Conservation (phyloP, 1,284 basidiomycete species). For the Uromyces viciae-fabae region DNA sequence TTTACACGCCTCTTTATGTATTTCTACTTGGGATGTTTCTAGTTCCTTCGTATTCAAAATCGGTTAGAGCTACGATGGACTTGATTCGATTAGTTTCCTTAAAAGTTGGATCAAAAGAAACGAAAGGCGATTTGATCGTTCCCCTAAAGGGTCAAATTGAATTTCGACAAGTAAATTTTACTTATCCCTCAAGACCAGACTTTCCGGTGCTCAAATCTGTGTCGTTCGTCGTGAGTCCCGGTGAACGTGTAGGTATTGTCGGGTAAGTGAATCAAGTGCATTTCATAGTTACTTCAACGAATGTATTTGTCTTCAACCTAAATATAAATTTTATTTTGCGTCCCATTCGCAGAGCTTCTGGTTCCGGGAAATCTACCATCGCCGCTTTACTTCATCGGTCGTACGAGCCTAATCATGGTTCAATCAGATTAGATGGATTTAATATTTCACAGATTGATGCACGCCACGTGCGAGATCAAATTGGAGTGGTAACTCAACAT, state of each 20-base stretch:
- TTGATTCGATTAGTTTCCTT: slow-evolving; percentile 49
- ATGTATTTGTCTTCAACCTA: neutral
- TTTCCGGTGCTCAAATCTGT: slow-evolving; percentile 67
- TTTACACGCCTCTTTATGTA: slow-evolving; percentile 51
- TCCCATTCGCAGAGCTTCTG: slow-evolving; percentile 62
- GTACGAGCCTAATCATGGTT: slow-evolving; percentile 71
- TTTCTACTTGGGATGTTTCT: slow-evolving; percentile 51
- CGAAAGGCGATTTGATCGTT: slow-evolving; percentile 35
- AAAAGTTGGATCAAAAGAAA: slow-evolving; percentile 34
- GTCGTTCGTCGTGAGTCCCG: slow-evolving; percentile 64
- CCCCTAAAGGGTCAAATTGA: slow-evolving; percentile 63
- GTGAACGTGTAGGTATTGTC: slow-evolving; percentile 81
- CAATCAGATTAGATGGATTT: slow-evolving; percentile 62
- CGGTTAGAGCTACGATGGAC: slow-evolving; percentile 52
- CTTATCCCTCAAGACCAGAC: slow-evolving; percentile 75
- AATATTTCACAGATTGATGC: slow-evolving; percentile 64
- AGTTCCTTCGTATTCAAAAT: slow-evolving; percentile 53
- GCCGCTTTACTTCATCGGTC: slow-evolving; percentile 75
- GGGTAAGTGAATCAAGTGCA: slow-evolving; percentile 54
- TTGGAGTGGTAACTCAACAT: slow-evolving; percentile 79
- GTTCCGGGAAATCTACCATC: slow-evolving; percentile 83
- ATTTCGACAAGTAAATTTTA: slow-evolving; percentile 70
- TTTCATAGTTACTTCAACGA: neutral
- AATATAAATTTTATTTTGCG: too few relatives aligned
- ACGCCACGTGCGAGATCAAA: slow-evolving; percentile 70